Conservation (phyloP, 202 grass and related monocot species). For the Musa balbisiana region DNA sequence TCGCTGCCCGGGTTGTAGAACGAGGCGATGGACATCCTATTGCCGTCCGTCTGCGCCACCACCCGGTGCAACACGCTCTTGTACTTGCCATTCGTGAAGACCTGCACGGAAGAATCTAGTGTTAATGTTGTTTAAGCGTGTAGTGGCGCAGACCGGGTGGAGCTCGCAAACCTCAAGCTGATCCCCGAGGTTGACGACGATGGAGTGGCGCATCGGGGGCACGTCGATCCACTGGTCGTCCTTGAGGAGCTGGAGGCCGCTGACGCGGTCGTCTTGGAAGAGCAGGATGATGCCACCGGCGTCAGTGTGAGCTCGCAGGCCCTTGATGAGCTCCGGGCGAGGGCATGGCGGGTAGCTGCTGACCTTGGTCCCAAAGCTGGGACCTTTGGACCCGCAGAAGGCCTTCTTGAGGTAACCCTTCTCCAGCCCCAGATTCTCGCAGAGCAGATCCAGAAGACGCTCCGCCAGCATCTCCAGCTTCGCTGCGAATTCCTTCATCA, state of each 20-base stretch:
- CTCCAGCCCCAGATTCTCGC: constrained; percentile 77
- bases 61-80: constrained; percentile 76
- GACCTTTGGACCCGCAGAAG: constrained; percentile 53
- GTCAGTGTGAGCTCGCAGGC: constrained; percentile 75
- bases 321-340: constrained; percentile 55
- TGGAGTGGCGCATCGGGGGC: constrained; percentile 52
- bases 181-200: constrained; percentile 72
- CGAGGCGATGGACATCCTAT: constrained; percentile 77
- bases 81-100: constrained; percentile 79
- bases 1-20: constrained; percentile 82
- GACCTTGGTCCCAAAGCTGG: constrained; percentile 84
- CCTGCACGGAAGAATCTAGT: constrained; percentile 18
- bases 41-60: constrained; percentile 51
- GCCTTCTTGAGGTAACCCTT: constrained; percentile 44
- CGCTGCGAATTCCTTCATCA: constrained; percentile 46
- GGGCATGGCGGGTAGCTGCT: constrained; percentile 87
- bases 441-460: constrained; percentile 58
- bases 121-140: not conserved
- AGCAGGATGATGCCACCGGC: constrained; percentile 79
- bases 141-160: not conserved
- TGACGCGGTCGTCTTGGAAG: constrained; percentile 71
- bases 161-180: constrained; percentile 50
- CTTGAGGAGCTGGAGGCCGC: constrained; percentile 62
- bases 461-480: constrained; percentile 71
- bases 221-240: constrained; percentile 66